phyloP scores from a whole-genome alignment of 805 yeast species.

The Yarrowia porcina region DNA sequence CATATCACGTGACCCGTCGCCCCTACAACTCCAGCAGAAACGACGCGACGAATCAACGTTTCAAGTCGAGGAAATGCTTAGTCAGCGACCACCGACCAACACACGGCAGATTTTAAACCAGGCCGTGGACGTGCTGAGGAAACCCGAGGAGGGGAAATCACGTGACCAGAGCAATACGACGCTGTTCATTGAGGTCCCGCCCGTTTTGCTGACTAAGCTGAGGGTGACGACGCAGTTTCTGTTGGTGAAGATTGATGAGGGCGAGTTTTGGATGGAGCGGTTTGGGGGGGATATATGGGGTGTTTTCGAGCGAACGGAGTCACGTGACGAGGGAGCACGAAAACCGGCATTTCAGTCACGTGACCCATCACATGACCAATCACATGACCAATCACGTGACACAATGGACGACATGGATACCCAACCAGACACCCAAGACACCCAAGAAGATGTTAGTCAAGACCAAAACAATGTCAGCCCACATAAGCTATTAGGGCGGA shows the following conservation, averaged over 20 bases:
- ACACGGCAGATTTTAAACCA: background rate
- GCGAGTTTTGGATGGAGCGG: constrained; percentile 14
- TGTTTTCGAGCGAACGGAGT: background rate
- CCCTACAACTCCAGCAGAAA: background rate
- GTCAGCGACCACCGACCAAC: background rate
- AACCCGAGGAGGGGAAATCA: background rate
- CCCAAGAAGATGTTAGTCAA: background rate
- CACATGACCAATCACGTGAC: too few species aligned
- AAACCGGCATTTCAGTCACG: too few species aligned
- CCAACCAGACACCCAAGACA: background rate
- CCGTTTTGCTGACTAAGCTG: background rate
- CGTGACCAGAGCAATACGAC: background rate
- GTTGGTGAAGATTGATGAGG: background rate
- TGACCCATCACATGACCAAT: too few species aligned
- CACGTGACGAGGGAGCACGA: background rate
- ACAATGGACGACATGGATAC: too few species aligned
- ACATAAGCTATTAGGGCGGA: background rate
- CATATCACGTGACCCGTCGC: background rate
- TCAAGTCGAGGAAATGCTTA: background rate
- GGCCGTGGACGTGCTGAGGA: background rate
- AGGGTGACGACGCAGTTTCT: background rate
- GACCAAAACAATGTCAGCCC: background rate
- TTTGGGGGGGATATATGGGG: constrained; percentile 16
- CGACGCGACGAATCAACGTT: background rate
- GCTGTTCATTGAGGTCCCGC: background rate